Base-by-base conservation (phyloP, 805 yeast genomes). In the Yarrowia keelungensis region DNA sequence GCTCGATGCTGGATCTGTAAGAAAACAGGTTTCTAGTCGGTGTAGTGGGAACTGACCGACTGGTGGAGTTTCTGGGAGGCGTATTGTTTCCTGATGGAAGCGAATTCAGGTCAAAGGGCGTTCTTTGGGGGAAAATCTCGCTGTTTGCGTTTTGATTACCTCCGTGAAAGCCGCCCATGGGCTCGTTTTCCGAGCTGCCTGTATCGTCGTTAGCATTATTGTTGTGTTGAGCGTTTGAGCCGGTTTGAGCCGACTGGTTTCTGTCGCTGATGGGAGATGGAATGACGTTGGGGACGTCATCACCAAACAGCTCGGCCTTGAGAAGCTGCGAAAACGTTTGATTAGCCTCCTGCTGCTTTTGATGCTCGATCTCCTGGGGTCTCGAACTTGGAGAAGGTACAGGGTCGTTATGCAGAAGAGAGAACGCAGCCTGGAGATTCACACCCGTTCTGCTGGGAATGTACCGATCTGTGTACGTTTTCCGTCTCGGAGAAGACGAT, bases 291-390 rank as follows among this genome's bases (percentile, higher is more conserved):
- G 93, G 91, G 4, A 91, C 86, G 70, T 90, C 86, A 75, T 89
- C 95, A 15, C 98, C 98, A 81, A 95, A 95, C 43, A 95, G 79
- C 77, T 95, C 99, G 42, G 96, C 90, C 73, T 90, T 89, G 59
- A 95, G 80, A 1, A 95, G 90, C 0, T 94, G 87, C 68, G 93
- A 88, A 78, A 93, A 95, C 0, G 97, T 91, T 71, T 89, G 81
- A 76, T 91, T 91, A 5, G 97, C 97, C 74, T 91, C 97, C 72
- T 88, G 89, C 74, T 88, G 91, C 71, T 53, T 62, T 58, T 67
- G 68, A 16, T 36, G 35, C 70, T 43, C 69, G 67, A 72, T 73
- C 71, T 87, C 83, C 71, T 88, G 84, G 46, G 82, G 80, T 71
- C 90, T 66, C 26, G 70, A 65, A 42, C 70, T 68, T 16, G 69